Percentiles rank a stretch among this genome's conserved stretches.
These are phyloP conservation scores for Cordia subcordata DNA, from an alignment of 257 asterid species.

Conservation along the genomic window DNA sequence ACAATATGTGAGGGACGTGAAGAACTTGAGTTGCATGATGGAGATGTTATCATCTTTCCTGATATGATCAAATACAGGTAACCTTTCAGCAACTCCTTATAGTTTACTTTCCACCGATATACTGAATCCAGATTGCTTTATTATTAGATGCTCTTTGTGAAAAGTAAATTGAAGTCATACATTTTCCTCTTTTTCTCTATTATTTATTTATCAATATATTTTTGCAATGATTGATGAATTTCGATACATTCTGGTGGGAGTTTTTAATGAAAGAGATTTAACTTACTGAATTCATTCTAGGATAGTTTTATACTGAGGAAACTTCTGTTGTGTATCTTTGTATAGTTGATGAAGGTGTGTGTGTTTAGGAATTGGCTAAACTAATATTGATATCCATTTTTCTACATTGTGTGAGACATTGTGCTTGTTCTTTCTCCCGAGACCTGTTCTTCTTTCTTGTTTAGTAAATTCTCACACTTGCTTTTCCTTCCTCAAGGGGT, in stretches of 20 bases:
- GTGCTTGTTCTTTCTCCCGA: neutral
- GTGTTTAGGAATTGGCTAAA: no score
- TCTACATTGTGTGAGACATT: neutral
- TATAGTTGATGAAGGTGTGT: no score
- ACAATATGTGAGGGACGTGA: constrained; percentile 69
- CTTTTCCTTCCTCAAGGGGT: constrained; percentile 46
- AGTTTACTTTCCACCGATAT: neutral
- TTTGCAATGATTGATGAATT: neutral
- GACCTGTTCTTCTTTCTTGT: neutral
- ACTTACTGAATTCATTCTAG: no score
- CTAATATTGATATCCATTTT: no score
- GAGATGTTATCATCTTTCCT: constrained; percentile 89
- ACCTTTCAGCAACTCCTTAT: neutral
- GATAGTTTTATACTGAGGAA: no score
- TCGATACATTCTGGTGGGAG: no score
- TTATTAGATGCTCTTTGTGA: no score
- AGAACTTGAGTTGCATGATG: constrained; percentile 58
- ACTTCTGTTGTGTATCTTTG: no score
- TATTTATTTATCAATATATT: no score
- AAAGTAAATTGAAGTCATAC: no score
- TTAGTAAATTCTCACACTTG: neutral
- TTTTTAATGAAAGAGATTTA: no score
- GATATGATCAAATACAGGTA: constrained; percentile 85
- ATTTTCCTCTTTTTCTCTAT: no score
- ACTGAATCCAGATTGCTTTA: neutral